Conservation (phyloP, 1,284 basidiomycete genomes). For the Takashimella tepidaria region DNA sequence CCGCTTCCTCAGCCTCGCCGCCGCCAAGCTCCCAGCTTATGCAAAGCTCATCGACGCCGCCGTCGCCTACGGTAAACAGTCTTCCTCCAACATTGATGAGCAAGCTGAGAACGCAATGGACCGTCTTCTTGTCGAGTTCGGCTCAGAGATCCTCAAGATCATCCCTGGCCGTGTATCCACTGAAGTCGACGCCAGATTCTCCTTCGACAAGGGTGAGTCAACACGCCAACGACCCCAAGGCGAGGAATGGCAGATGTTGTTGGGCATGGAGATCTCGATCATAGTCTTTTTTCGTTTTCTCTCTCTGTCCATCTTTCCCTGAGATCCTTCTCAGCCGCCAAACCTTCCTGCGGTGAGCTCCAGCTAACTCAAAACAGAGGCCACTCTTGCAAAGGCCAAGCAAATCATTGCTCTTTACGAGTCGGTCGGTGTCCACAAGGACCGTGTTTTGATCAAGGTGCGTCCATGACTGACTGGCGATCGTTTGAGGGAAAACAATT, state of each 20-base stretch:
- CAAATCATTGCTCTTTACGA: constrained; percentile 93
- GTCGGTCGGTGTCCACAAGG: constrained; percentile 80
- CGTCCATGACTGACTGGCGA: not conserved
- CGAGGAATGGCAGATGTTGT: no score
- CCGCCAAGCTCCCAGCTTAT: constrained; percentile 85
- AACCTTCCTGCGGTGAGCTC: no score
- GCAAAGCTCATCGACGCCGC: constrained; percentile 76
- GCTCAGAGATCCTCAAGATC: constrained; percentile 88
- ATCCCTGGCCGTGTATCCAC: constrained; percentile 98
- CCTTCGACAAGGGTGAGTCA: constrained; percentile 71
- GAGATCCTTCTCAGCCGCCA: no score
- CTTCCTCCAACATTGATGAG: constrained; percentile 57
- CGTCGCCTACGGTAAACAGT: constrained; percentile 72
- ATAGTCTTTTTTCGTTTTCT: no score
- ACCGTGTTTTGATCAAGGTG: constrained; percentile 88
- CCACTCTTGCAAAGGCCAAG: constrained; percentile 61
- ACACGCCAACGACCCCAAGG: not conserved
- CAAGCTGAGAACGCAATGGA: constrained; percentile 77
- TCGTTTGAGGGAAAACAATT: no score
- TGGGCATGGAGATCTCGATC: no score
- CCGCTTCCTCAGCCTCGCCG: constrained; percentile 59
- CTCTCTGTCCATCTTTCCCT: no score
- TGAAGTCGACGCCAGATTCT: constrained; percentile 95
- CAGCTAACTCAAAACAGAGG: constrained; percentile 17
- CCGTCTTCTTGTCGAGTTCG: constrained; percentile 92